These are phyloP conservation scores for Aspergillus bombycis DNA, from an alignment of 2,329 filamentous ascomycete species.

Conservation along the genomic window DNA sequence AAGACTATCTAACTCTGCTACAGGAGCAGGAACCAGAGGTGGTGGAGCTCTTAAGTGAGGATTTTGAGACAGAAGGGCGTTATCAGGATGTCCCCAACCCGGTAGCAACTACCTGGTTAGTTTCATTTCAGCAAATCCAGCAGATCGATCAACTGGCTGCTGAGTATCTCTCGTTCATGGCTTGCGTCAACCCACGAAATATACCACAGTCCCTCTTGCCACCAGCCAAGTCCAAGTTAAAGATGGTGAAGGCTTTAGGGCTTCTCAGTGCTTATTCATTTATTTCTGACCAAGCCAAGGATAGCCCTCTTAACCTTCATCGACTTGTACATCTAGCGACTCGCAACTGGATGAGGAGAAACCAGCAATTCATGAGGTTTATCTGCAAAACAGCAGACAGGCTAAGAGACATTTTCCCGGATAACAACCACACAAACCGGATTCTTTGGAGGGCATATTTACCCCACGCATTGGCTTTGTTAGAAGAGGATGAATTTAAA, in stretches of 20 bases:
- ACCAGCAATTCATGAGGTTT: constrained; percentile 3
- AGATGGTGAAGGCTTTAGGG: constrained; percentile 26
- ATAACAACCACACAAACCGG: constrained; percentile 13
- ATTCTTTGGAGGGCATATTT: constrained; percentile 22
- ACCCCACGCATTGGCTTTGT: constrained; percentile 21
- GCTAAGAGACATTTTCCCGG: constrained; percentile 17
- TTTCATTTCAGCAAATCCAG: constrained; percentile 20
- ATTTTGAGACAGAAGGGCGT: constrained; percentile 14
- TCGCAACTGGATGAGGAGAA: constrained; percentile 28
- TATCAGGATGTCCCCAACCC: constrained; percentile 15
- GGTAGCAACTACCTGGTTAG: constrained; percentile 13
- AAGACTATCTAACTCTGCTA: constrained; percentile 13
- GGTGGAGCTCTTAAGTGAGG: constrained; percentile 14
- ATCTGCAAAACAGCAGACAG: neutral
- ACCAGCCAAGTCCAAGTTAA: constrained; percentile 17
- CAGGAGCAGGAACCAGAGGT: constrained; percentile 7
- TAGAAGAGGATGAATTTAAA: constrained; percentile 5
- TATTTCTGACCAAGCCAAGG: constrained; percentile 5
- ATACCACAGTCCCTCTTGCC: constrained; percentile 40
- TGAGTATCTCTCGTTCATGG: constrained; percentile 36
- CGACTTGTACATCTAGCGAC: constrained; percentile 35
- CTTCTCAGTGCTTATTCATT: constrained; percentile 27
- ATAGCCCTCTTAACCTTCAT: constrained; percentile 26
- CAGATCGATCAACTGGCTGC: constrained; percentile 32
- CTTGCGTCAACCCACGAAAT: constrained; percentile 30